Evolutionary conservation across 768 basidiomycete genomes (phyloP), one percentile per base, ranked within the genome.

Genomic region (Rhizopogon vinicolor): DNA sequence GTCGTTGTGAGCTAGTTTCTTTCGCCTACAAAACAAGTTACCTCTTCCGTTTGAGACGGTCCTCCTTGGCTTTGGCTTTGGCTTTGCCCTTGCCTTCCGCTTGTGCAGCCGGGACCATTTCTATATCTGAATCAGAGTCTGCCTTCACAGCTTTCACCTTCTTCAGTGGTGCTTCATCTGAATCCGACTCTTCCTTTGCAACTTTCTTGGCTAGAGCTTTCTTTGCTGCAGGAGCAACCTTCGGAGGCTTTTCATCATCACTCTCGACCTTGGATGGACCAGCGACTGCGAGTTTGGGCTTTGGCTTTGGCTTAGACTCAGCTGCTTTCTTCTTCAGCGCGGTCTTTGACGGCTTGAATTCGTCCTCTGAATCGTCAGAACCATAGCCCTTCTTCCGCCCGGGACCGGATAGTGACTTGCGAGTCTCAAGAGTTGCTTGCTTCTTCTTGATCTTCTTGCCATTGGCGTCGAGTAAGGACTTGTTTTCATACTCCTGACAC

Each of bases 1-100:
- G 3, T 3, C 35, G 14, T 37, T 25, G 44, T 67, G 19, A 65
- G 56, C 31, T 56, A 52, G 41, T 49, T 28, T 53, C 28, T 35
- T 28, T 45, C 5, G 53, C 56, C 41, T 57, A 42, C 3, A 44
- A 55, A 33, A 18, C 28, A 43, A 1, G 28, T 7, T 50, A 86
- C 89, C 81, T 87, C 70, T 91, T 92, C 42, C 88, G 83, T 70
- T 91, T 91, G 43, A 72, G 65, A 14, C 63, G 61, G 16, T 60
- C 63, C 48, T 61, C 65, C 1, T 53, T 51, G 8, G 67, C 65
- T 62, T 74, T 75, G 2, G 67, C 65, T 62, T 74, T 75, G 2
- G 70, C 75, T 60, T 81, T 84, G 39, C 66, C 75, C 55, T 81
- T 82, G 35, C 68, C 74, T 54, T 76, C 81, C 48, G 43, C 58